Base-by-base conservation (phyloP, 768 basidiomycete genomes). In the Cystobasidiopsis lactophilus region DNA sequence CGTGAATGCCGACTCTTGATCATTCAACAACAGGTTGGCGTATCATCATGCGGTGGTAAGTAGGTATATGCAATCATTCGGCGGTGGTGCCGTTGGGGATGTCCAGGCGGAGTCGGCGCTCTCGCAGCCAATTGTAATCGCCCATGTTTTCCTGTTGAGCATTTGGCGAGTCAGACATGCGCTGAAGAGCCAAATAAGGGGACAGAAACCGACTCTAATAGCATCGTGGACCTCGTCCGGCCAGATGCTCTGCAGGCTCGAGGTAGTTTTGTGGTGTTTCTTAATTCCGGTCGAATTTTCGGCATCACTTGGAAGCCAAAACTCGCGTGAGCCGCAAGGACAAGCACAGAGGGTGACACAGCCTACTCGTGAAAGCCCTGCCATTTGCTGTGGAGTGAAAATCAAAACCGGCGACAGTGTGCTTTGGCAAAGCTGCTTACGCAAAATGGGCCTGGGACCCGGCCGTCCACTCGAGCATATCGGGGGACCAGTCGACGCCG, bases 401-500 rank as follows among this genome's bases (percentile, higher is more conserved):
- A 14, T 1, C 18, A n/a, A n/a, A n/a, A n/a, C 11, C 10, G 4
- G 44, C 19, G 2, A 37, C 26, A 14, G 16, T 27, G 38, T 38
- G 10, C 16, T 14, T 3, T 23, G 38, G n/a, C 2, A 33, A 30
- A 35, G n/a, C 7, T 14, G n/a, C 10, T n/a, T 58, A 53, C 47
- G 40, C 57, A 54, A 64, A 62, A 33, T 64, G 63, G 30, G 57
- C 60, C 18, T 58, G 53, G 23, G 49, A 43, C 26, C 56, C 61
- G 9, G 59, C 58, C 29, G 57, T 53, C 63, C 63, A 64, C 31
- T 58, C 54, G 21, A 60, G 51, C 63, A 64, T 64, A 4, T 47
- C 46, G 37, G 57, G 43, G 1, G 37, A 45, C 37, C 59, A 64
- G 29, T 58, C 44, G 45, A 64, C 55, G 9, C 56, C 57, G 26